These are phyloP conservation scores for Mitragyna speciosa DNA, from an alignment of 257 asterid genomes.

Conservation along the genomic window DNA sequence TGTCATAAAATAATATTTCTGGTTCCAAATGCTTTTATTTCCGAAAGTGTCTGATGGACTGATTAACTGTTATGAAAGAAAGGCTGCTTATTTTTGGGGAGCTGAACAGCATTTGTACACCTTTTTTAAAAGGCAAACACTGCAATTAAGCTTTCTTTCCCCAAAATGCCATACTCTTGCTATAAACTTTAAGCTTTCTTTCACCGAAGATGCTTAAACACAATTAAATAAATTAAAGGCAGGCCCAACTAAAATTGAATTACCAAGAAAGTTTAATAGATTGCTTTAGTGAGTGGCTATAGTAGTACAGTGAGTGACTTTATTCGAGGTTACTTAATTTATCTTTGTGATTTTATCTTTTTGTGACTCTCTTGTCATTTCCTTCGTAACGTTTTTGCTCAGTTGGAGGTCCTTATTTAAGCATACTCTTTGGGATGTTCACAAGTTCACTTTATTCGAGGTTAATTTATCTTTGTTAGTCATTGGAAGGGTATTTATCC, in stretches of 20 bases:
- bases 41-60: neutral
- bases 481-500: neutral
- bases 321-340: too few species aligned
- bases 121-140: neutral
- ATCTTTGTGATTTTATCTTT: too few species aligned
- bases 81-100: neutral
- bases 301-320: neutral
- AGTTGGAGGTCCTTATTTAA: neutral
- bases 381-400: neutral
- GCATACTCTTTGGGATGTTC: neutral
- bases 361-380: neutral
- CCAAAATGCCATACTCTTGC: neutral
- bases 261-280: neutral
- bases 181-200: neutral
- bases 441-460: neutral
- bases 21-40: neutral
- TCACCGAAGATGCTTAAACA: neutral
- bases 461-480: neutral
- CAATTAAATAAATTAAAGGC: neutral
- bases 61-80: neutral
- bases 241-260: neutral
- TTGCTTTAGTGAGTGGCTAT: neutral
- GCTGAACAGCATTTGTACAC: neutral
- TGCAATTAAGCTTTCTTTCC: neutral
- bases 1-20: neutral